These are phyloP conservation scores for Lolium perenne DNA, from an alignment of 176 grass and related monocot genomes.

Conservation along the genomic window DNA sequence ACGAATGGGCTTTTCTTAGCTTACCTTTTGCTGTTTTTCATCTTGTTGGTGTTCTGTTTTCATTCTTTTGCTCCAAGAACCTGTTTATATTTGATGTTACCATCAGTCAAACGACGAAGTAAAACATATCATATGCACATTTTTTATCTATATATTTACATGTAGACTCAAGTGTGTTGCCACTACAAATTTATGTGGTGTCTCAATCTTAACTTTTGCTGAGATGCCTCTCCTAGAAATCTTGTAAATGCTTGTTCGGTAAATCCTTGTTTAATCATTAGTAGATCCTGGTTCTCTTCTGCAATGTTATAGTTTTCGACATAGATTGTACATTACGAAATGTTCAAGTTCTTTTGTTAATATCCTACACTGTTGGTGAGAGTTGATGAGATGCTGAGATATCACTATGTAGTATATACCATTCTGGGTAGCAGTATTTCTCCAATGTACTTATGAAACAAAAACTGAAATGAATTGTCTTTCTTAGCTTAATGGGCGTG, in stretches of 20 bases:
- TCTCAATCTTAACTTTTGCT: not conserved
- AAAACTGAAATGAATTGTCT: not conserved
- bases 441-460: not conserved
- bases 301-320: not conserved
- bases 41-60: not conserved
- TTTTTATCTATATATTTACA: not conserved
- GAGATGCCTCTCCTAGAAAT: not conserved
- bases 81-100: not conserved
- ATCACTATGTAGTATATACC: not conserved
- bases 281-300: not conserved
- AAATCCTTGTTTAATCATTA: slow-evolving; percentile 12
- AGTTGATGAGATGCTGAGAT: slow-evolving; percentile 6
- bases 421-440: not conserved
- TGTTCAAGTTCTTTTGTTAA: not conserved
- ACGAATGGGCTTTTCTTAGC: not conserved
- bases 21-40: not conserved
- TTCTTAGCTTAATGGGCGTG: not conserved
- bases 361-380: not conserved
- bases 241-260: not conserved
- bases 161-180: not conserved
- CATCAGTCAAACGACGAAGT: not conserved
- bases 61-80: not conserved
- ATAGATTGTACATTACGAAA: not conserved
- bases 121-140: not conserved
- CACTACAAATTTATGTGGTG: not conserved